These are phyloP conservation scores for Phaffia rhodozyma DNA, from an alignment of 1,284 basidiomycete species.

Conservation along the genomic window DNA sequence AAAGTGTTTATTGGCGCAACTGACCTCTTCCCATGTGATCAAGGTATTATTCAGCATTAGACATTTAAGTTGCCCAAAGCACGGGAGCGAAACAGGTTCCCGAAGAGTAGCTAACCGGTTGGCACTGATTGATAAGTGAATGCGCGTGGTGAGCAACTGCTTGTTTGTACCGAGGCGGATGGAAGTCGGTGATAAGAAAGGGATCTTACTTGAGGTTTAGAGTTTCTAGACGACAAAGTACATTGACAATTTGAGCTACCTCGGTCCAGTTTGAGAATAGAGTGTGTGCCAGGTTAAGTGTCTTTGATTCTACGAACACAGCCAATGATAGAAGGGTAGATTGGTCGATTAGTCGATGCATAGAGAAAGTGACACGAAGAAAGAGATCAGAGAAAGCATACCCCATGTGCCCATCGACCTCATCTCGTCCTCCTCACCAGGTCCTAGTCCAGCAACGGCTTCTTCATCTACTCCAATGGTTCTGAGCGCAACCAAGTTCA, in stretches of 20 bases:
- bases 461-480: slow-evolving; percentile 67
- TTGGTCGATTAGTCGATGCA: background rate
- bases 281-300: slow-evolving; percentile 69
- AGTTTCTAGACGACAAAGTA: slow-evolving; percentile 51
- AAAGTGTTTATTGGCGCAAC: slow-evolving; percentile 9
- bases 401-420: slow-evolving; percentile 44
- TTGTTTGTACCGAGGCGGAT: slow-evolving; percentile 18
- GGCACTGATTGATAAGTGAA: slow-evolving; percentile 38
- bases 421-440: slow-evolving; percentile 48
- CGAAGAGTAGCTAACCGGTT: slow-evolving; percentile 23
- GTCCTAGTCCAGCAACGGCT: slow-evolving; percentile 42
- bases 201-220: slow-evolving; percentile 60
- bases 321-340: slow-evolving; percentile 1
- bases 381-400: background rate
- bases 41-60: slow-evolving; percentile 65
- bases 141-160: slow-evolving; percentile 44
- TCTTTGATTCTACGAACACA: slow-evolving; percentile 49
- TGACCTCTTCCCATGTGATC: slow-evolving; percentile 56
- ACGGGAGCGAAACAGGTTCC: slow-evolving; percentile 20
- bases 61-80: slow-evolving; percentile 50
- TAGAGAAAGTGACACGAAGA: slow-evolving; percentile 42
- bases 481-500: slow-evolving; percentile 52
- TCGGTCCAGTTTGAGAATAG: slow-evolving; percentile 61
- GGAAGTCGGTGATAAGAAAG: slow-evolving; percentile 3
- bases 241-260: slow-evolving; percentile 51